These are phyloP conservation scores for Amesomyces nigricolor DNA, from an alignment of 2,329 filamentous ascomycete genomes.

Conservation along the genomic window DNA sequence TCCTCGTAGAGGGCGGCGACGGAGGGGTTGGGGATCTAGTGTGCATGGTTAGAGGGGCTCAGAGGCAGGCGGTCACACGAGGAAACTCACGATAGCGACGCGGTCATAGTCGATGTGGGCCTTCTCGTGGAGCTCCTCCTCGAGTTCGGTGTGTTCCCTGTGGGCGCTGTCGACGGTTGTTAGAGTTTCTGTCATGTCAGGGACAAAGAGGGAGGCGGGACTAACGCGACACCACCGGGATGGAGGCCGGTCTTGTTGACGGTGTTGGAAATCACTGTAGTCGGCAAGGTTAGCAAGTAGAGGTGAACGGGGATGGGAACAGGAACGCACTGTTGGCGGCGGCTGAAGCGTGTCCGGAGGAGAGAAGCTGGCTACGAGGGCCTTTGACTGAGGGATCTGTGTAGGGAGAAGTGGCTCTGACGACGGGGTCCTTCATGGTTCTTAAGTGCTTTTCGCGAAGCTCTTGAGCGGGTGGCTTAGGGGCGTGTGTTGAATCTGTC, in stretches of 20 bases:
- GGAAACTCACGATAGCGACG: constrained; percentile 79
- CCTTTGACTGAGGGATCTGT: constrained; percentile 41
- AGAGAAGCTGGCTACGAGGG: constrained; percentile 38
- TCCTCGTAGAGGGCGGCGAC: constrained; percentile 97
- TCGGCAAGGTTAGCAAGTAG: constrained; percentile 14
- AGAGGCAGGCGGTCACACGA: neutral
- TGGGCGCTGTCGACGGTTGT: constrained; percentile 54
- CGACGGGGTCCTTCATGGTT: constrained; percentile 38
- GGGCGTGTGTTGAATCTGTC: constrained; percentile 11
- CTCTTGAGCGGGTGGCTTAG: constrained; percentile 11
- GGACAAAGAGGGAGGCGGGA: constrained; percentile 28
- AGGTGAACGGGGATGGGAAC: constrained; percentile 11
- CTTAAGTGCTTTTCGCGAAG: constrained; percentile 25
- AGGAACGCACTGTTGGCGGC: constrained; percentile 30
- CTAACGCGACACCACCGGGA: constrained; percentile 84
- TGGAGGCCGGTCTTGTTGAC: constrained; percentile 92
- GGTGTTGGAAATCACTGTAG: constrained; percentile 49
- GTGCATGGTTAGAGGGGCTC: constrained; percentile 21
- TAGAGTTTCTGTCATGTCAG: neutral
- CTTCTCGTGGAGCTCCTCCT: constrained; percentile 95
- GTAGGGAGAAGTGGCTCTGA: constrained; percentile 41
- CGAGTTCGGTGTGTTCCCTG: constrained; percentile 86
- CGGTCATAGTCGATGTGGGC: constrained; percentile 99
- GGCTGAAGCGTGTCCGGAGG: constrained; percentile 27
- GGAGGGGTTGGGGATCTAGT: constrained; percentile 77